These are phyloP conservation scores for Nemania sp. DNA, from an alignment of 2,329 filamentous ascomycete species.

Conservation along the genomic window DNA sequence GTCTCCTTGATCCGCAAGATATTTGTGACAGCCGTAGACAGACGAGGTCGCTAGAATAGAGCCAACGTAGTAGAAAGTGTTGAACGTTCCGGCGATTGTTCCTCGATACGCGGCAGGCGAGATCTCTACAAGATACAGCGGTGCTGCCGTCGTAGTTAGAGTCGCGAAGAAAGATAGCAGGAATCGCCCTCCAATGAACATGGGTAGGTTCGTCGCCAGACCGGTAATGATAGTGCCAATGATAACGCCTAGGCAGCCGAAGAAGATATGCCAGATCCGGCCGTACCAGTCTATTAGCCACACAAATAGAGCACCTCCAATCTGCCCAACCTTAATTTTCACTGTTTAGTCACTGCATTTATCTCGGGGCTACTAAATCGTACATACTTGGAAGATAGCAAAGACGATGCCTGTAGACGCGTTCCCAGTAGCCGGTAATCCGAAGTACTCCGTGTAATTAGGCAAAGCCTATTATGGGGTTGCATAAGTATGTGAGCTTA, in stretches of 20 bases:
- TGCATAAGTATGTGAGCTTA: neutral
- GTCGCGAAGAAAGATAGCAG: conserved; percentile 66
- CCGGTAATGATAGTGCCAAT: conserved; percentile 64
- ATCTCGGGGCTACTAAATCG: neutral
- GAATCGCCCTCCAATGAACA: conserved; percentile 66
- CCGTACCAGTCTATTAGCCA: conserved; percentile 61
- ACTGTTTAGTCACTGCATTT: conserved; percentile 22
- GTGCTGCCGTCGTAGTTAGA: conserved; percentile 67
- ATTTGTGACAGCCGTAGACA: conserved; percentile 50
- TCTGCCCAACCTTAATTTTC: conserved; percentile 54
- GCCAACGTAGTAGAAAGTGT: conserved; percentile 57
- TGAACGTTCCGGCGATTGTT: conserved; percentile 67
- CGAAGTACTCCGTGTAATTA: conserved; percentile 57
- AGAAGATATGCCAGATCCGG: conserved; percentile 57
- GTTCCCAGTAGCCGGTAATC: conserved; percentile 52
- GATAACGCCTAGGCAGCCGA: conserved; percentile 62
- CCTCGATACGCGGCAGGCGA: conserved; percentile 69
- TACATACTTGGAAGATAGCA: conserved; percentile 55
- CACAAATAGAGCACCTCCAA: conserved; percentile 57
- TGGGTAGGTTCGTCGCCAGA: conserved; percentile 56
- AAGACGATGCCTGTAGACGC: conserved; percentile 59
- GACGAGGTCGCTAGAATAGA: conserved; percentile 51
- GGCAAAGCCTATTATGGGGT: conserved; percentile 49
- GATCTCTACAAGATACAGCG: conserved; percentile 71
- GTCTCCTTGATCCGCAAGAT: conserved; percentile 45